Evolutionary conservation across 192 early-diverging fungal genomes (phyloP), one percentile per base, ranked within the genome.

Genomic region (Oehlia diaphana): DNA sequence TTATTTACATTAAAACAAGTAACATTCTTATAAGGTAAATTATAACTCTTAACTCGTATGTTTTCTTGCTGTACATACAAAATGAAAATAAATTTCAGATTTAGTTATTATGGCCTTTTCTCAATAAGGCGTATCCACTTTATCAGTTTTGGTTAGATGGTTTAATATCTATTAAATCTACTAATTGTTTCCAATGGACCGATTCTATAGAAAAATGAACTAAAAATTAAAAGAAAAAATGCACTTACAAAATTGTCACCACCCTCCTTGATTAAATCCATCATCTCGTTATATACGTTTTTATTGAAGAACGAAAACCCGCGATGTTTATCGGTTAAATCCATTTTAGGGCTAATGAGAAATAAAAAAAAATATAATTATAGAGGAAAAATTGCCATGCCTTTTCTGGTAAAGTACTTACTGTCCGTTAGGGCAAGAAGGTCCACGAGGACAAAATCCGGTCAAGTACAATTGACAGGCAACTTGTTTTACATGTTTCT

Each of bases 401-500:
- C 9, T 26, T 3, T n/a, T 28, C 39, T 42, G 6, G 39, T 33
- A 14, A 66, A 6, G 9, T 66, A 66, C 31, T 70, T 70, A 70
- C 68, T 70, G 68, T 7, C 33, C 33, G 9, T 70, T 37, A 42
- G 68, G 35, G 26, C 68, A 70, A 39, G 3, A 7, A 9, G 21
- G 10, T 44, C 68, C 68, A 2, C 21, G 33, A 21, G 68, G 37
- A 70, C 68, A 70, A 39, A 39, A 39, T 70, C 68, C 68, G 9
- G 39, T 12, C 14, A 70, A n/a, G 10, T 39, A 70, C 16, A 37
- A 70, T 39, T 33, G 19, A n/a, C 68, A 70, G 21, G 14, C 68
- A 39, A 37, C 9, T 70, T 70, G 33, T 70, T 70, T 70, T 37
- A 70, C 31, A 44, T 70, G 68, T n/a, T 70, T 70, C 21, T 42